Conservation (phyloP, 192 early-diverging fungal species). For the Hyaloraphidium curvatum region DNA sequence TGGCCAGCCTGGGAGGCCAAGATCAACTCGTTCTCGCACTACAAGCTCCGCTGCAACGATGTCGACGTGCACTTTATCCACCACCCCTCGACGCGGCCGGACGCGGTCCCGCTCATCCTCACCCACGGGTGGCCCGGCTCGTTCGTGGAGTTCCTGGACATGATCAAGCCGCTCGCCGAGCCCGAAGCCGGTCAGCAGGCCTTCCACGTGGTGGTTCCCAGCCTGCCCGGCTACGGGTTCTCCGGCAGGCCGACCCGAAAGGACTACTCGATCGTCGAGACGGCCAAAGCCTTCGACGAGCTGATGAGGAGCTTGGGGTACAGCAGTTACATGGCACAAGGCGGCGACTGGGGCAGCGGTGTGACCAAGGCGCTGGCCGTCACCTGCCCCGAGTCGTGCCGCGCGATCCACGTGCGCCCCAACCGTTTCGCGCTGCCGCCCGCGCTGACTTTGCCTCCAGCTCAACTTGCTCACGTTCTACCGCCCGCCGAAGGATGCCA, state of each 20-base stretch:
- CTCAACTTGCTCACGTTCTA: neutral
- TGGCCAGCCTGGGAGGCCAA: neutral
- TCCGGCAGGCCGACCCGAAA: slow-evolving; percentile 9
- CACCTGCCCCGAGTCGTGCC: slow-evolving; percentile 16
- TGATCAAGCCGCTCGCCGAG: slow-evolving; percentile 23
- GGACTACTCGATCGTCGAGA: slow-evolving; percentile 6
- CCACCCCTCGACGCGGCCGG: slow-evolving; percentile 8
- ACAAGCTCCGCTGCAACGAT: neutral
- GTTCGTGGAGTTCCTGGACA: slow-evolving; percentile 34
- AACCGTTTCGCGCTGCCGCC: slow-evolving; percentile 3
- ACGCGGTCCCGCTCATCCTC: slow-evolving; percentile 33
- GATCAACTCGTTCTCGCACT: neutral
- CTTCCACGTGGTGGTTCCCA: slow-evolving; percentile 44
- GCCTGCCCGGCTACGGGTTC: slow-evolving; percentile 42
- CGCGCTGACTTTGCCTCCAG: slow-evolving; percentile 6
- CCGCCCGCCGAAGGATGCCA: neutral
- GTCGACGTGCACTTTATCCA: slow-evolving; percentile 6
- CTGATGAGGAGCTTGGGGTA: slow-evolving; percentile 9
- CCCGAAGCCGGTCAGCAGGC: slow-evolving; percentile 10
- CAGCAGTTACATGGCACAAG: slow-evolving; percentile 16
- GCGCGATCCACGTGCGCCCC: slow-evolving; percentile 19
- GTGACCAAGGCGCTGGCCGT: slow-evolving; percentile 22
- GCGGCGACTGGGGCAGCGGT: slow-evolving; percentile 34
- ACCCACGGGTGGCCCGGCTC: slow-evolving; percentile 48
- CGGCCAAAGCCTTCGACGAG: slow-evolving; percentile 9